Base-by-base conservation (phyloP, 1,139 yeast genomes). In the Kodamaea alishanica region DNA sequence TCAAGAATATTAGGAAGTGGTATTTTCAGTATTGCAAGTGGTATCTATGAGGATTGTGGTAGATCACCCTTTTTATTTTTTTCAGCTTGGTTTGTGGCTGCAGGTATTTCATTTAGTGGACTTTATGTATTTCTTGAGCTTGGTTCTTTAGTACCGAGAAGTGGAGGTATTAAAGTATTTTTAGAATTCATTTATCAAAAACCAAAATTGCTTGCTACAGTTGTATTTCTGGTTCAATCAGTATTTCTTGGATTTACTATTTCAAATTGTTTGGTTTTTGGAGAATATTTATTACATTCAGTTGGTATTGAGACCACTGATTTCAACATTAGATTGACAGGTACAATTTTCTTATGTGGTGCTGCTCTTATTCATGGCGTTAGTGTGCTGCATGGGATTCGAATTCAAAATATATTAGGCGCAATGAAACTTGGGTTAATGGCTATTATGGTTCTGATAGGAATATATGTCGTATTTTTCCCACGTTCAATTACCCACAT, bases 1-100 rank as follows among this genome's bases (percentile, higher is more conserved):
- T 78, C 86, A 22, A 63, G 89, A 43, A 83, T 84, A 32, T 67
- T 84, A n/a, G 92, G 92, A 0, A 79, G 88, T 1, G 92, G 92
- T 0, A 83, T 84, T 11, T 81, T 84, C 61, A 82, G 88, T 10
- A 77, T 82, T 1, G 82, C 90, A 0, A 74, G 85, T 11, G 77
- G 81, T 22, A 77, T 84, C 28, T 81, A 75, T 51, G 73, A 72
- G 32, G 84, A 81, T 49, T 77, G 81, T 50, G 90, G 89, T 15
- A 79, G 86, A 24, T 80, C 84, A 3, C 77, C 81, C 1, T 61
- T 70, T 25, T 53, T 80, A 32, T 84, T 81, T 55, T 73, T 81
- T 35, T 44, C 66, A 0, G 75, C 84, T 1, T 84, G 92, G 92
- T 30, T 69, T 3, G 48, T 79, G 8, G 81, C 88, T 1, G 82